phyloP scores from a whole-genome alignment of 306 rosid genomes.

The Cicer pinnatifidum region DNA sequence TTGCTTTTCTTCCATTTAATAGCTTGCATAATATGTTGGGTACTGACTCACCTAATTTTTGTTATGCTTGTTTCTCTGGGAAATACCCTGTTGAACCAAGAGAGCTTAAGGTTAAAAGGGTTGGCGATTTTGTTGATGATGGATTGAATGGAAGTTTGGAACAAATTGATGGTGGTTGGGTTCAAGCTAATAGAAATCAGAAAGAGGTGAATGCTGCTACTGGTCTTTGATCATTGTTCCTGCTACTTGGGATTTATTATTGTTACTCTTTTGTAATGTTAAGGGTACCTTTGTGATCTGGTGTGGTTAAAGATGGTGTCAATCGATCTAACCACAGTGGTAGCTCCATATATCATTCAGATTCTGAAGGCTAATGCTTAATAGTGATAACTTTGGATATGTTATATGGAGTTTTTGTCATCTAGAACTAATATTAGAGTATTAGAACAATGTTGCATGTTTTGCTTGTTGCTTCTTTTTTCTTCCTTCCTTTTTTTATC shows the following conservation, averaged over 20 bases:
- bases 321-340: constrained; percentile 12
- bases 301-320: constrained; percentile 31
- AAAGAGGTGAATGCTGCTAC: constrained; percentile 45
- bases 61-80: constrained; percentile 95
- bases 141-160: constrained; percentile 85
- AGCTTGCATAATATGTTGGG: constrained; percentile 67
- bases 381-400: constrained; percentile 24
- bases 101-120: constrained; percentile 82
- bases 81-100: constrained; percentile 92
- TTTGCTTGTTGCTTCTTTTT: not conserved
- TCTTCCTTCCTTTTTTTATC: not conserved
- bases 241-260: constrained; percentile 17
- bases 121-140: constrained; percentile 90
- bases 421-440: constrained; percentile 35
- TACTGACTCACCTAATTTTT: constrained; percentile 59
- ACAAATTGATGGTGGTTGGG: constrained; percentile 85
- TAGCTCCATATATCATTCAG: constrained; percentile 39
- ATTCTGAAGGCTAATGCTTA: constrained; percentile 40
- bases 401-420: constrained; percentile 38
- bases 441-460: constrained; percentile 18
- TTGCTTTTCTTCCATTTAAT: constrained; percentile 78
- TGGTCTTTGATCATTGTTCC: constrained; percentile 23
- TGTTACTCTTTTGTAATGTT: not conserved
- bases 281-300: constrained; percentile 9
- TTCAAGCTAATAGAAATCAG: constrained; percentile 60